Evolutionary conservation across 2,329 filamentous ascomycete genomes (phyloP), one percentile per base, ranked within the genome.

Genomic region (Elsinoe perseae): DNA sequence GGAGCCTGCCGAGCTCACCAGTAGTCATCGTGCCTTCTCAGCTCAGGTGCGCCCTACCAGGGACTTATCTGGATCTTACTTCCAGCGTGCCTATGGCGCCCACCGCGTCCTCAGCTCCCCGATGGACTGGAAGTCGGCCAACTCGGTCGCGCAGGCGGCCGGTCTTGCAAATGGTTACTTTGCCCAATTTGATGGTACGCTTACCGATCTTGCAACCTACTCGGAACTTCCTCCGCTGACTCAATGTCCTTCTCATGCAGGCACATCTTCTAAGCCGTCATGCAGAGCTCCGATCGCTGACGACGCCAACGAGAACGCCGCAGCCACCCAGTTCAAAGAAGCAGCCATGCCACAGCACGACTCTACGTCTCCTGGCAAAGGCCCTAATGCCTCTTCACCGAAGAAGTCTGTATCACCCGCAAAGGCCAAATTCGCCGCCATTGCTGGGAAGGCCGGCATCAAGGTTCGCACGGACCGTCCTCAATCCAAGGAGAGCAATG

Each of bases 341-440:
- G 59, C 21, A 12, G 16, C 57, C 12, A 60, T 60, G 59, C 20
- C 43, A 9, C 36, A 50, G 43, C 54, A 57, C 23, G 50, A 57
- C 34, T 54, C 44, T 21, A 40, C 54, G 7, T 60, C 57, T 36
- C 59, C 59, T 16, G 27, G 42, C 34, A 58, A 56, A 27, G n/a
- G 25, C 6, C 34, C 53, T n/a, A 20, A 18, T 16, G 20, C 40
- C 10, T 46, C 40, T 2, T 56, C 53, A 25, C 52, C 16, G 8
- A 46, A 57, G 56, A 61, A 59, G 46, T 58, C 59, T 20, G 46
- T 56, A 1, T 75, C 73, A 6, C 74, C 74, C 16, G 69, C 74
- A 53, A 75, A 75, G 61, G 72, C 68, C 50, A 74, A 72, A 65
- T 72, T 76, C 48, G 74, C 75, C 63, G 69, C 72, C 40, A 70